phyloP scores from a whole-genome alignment of 306 rosid species.

The Potentilla sterilis region DNA sequence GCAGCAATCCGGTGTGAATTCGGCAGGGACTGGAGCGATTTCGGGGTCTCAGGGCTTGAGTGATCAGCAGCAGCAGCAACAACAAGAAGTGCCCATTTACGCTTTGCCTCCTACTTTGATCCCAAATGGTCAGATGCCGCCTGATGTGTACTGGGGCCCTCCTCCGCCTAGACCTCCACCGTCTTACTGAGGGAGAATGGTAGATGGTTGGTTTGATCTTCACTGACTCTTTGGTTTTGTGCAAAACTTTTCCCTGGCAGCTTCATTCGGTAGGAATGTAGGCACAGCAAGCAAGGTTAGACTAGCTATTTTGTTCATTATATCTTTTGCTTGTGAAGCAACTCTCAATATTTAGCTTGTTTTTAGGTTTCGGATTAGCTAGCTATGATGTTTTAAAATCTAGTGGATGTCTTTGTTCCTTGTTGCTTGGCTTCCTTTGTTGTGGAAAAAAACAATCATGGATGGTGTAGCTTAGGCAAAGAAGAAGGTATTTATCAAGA shows the following conservation, averaged over 20 bases:
- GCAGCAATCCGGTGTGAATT: conserved; percentile 37
- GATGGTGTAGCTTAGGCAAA: conserved; percentile 30
- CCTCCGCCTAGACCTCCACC: conserved; percentile 60
- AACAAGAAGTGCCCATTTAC: conserved; percentile 46
- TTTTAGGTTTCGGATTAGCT: conserved; percentile 12
- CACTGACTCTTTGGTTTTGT: conserved; percentile 12
- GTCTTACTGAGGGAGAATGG: conserved; percentile 33
- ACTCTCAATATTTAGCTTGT: conserved; percentile 9
- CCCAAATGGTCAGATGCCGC: conserved; percentile 64
- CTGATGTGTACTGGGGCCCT: conserved; percentile 72
- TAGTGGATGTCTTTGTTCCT: conserved; percentile 27
- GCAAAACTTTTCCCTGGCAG: conserved; percentile 22
- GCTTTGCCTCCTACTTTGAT: conserved; percentile 65
- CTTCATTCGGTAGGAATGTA: conserved; percentile 42
- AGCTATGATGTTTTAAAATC: conserved; percentile 8
- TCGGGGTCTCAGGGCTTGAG: conserved; percentile 46
- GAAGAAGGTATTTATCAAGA: conserved; percentile 19
- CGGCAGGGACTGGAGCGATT: conserved; percentile 26
- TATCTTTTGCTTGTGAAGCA: conserved; percentile 27
- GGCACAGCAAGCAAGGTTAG: conserved; percentile 35
- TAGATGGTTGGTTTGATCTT: conserved; percentile 7
- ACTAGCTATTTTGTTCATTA: conserved; percentile 16
- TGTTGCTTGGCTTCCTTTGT: conserved; percentile 7
- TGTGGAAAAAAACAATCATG: conserved; percentile 1
- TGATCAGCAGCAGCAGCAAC: conserved; percentile 7